Evolutionary conservation across 352 stramenopile species (phyloP), one percentile per base, ranked within the genome.

Genomic region (Pythium periplocum): DNA sequence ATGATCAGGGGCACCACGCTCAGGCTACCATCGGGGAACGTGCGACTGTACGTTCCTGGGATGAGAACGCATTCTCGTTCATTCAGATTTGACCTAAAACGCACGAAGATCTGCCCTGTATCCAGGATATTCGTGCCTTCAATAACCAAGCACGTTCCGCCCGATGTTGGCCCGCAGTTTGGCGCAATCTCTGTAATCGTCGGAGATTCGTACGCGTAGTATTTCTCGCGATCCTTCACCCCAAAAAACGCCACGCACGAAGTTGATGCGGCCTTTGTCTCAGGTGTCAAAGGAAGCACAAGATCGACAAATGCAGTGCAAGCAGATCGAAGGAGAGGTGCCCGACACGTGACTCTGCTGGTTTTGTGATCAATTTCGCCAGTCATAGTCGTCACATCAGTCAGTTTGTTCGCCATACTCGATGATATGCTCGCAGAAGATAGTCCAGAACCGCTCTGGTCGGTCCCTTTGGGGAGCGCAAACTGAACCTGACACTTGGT

Each of bases 71-170:
- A 85, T 42, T 90, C 77, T 0, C 75, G 76, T 46, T 87, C 79
- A 35, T 86, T 87, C 0, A 69, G 41, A 40, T 48, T 76, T 4
- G 73, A 86, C 11, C 79, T 71, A 35, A 90, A 87, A 5, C 79
- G 73, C n/a, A 87, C 79, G 43, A 90, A 90, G 31, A 90, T 83
- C 44, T 90, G 79, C 0, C 77, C 79, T 0, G 79, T 90, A 43
- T 90, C 75, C 2, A 90, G 34, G n/a, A 90, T 64, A 40, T 86
- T 86, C 0, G 60, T 60, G 2, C 62, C 68, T 59, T 87, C 75
- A 35, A 90, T 78, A 2, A 90, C 75, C 12, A 90, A 49, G 26
- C 65, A 71, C 1, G 79, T 87, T 1, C 62, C 69, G 2, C 79
- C 79, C 2, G 65, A 75, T 2, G 64, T 73, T 4, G 79, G 79